phyloP scores from a whole-genome alignment of 305 asterid genomes.

The Fraxinus angustifolia region DNA sequence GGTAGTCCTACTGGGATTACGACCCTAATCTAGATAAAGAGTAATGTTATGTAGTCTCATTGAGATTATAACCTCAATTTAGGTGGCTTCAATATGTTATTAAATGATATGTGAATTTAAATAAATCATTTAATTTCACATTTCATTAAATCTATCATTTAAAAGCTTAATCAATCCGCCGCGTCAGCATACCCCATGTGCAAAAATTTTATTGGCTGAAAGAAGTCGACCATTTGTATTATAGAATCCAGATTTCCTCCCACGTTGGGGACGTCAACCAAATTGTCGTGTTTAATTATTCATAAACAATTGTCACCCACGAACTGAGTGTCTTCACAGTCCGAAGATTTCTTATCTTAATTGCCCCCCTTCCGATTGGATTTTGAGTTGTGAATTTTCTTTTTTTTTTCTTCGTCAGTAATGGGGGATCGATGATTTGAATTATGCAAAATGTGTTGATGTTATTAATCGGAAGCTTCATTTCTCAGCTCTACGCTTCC shows the following conservation, averaged over 20 bases:
- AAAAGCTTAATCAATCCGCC: conserved; percentile 44
- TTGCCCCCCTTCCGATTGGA: conserved; percentile 26
- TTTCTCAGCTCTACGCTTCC: conserved; percentile 65
- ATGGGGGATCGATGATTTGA: conserved; percentile 53
- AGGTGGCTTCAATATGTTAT: no score
- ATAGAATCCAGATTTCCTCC: conserved; percentile 3
- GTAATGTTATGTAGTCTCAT: no score
- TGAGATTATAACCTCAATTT: no score
- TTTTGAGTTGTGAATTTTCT: not conserved
- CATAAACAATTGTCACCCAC: not conserved
- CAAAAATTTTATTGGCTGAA: conserved; percentile 38
- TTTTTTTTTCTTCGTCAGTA: not conserved
- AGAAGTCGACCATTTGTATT: conserved; percentile 24
- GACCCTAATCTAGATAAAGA: no score
- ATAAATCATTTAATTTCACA: no score
- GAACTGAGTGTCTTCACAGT: not conserved
- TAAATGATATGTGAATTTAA: no score
- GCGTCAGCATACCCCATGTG: conserved; percentile 49
- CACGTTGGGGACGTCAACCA: no score
- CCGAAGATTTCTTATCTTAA: not conserved
- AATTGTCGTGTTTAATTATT: no score
- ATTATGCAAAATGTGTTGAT: conserved; percentile 40
- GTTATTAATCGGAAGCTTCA: conserved; percentile 48
- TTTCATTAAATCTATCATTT: no score
- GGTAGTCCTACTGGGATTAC: no score